Base-by-base conservation (phyloP, 768 basidiomycete genomes). In the Leccinum olivaceopallidum region DNA sequence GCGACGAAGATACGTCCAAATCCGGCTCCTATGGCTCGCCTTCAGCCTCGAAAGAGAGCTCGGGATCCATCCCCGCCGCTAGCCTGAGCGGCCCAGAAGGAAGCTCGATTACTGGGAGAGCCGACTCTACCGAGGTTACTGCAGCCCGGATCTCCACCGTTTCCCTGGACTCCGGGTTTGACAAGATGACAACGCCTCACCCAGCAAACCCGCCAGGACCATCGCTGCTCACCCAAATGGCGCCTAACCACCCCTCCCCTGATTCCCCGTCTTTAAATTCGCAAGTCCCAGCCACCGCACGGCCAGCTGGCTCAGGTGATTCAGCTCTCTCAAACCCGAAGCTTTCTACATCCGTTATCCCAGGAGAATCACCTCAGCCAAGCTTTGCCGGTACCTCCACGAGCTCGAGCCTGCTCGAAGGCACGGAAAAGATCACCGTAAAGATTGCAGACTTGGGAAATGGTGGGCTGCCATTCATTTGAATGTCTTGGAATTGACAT, bases 371-470 rank as follows among this genome's bases (percentile, higher is more conserved):
- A n/a, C 60, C 69, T 0, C 69, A 70, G 42, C 62, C 18, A 32
- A 72, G 71, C 32, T 57, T 71, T 26, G 73, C 32, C 13, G 72
- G 62, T 55, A 63, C 66, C 6, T 73, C 71, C 10, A 58, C 67
- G n/a, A 44, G 58, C 5, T 72, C 75, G n/a, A 74, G 71, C 44
- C 53, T 69, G n/a, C 61, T 73, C 28, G 78, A 79, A 55, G 73
- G 72, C 18, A 62, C 67, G 57, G 86, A 92, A 70, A 85, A 85
- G 72, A 97, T 98, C 63, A 98, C 95, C 6, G 97, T 99, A 56
- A 98, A 98, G 82, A 98, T 99, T 71, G 97, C 96, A 32, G 97
- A 99, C 82, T 77, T 99, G 56, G 97, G 97, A 8, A 98, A 98
- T 74, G 94, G 52, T 34, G 37, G 5, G 47, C 53, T 37, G 5